Percentiles rank a stretch among this genome's conserved stretches.
These are phyloP conservation scores for Maudiozyma pseudohumilis DNA, from an alignment of 805 yeast species.

Conservation along the genomic window DNA sequence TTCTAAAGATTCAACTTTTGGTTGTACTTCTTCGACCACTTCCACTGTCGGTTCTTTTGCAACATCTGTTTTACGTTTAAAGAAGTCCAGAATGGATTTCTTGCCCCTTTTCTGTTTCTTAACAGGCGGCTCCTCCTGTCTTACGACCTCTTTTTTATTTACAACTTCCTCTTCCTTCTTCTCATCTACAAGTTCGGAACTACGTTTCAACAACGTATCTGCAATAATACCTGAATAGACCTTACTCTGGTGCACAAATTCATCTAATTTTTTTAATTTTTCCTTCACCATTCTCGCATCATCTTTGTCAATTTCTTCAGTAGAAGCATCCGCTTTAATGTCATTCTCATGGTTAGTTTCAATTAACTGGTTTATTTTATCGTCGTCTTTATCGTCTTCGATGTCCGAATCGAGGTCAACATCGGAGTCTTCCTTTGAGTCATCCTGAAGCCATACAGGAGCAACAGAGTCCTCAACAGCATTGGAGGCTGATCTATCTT, in stretches of 20 bases:
- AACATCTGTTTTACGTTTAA: constrained; percentile 6
- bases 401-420: constrained; percentile 21
- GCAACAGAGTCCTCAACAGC: constrained; percentile 6
- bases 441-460: constrained; percentile 24
- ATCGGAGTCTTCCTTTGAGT: constrained; percentile 6
- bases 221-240: constrained; percentile 80
- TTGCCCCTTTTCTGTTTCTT: constrained; percentile 14
- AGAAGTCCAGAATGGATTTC: constrained; percentile 17
- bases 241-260: constrained; percentile 77
- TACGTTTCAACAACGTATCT: constrained; percentile 48
- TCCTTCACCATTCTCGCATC: constrained; percentile 40
- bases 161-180: constrained; percentile 15
- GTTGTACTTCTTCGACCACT: constrained; percentile 13
- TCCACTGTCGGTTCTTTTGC: constrained; percentile 10
- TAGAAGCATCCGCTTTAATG: constrained; percentile 9
- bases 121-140: constrained; percentile 8
- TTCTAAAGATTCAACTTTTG: constrained; percentile 10
- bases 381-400: constrained; percentile 10
- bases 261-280: constrained; percentile 58
- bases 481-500: constrained; percentile 2
- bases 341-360: neutral
- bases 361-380: constrained; percentile 10
- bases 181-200: constrained; percentile 33
- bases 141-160: constrained; percentile 14
- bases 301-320: constrained; percentile 18